Conservation (phyloP, 2,329 filamentous ascomycete genomes). For the Aspergillus spinulosporus region DNA sequence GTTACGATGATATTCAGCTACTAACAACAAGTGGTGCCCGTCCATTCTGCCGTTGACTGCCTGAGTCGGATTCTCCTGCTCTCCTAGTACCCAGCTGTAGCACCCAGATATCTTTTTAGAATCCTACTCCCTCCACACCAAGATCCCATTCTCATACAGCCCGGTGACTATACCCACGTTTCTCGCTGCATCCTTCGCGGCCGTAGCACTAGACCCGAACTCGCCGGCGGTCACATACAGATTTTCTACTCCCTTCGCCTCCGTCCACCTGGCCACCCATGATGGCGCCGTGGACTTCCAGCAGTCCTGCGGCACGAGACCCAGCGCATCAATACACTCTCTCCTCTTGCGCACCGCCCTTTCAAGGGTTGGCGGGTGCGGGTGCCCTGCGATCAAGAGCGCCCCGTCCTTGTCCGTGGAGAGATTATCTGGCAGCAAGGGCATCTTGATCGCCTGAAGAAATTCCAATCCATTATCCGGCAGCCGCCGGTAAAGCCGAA, state of each 20-base stretch:
- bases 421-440: slow-evolving; percentile 21
- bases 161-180: slow-evolving; percentile 19
- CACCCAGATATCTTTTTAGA: no score
- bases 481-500: not conserved
- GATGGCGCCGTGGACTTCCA: slow-evolving; percentile 9
- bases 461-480: not conserved
- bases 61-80: no score
- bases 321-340: slow-evolving; percentile 1
- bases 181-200: slow-evolving; percentile 14
- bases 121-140: slow-evolving; percentile 18
- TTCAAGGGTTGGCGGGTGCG: slow-evolving; percentile 14
- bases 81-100: no score
- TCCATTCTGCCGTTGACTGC: no score
- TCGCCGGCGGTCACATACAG: slow-evolving; percentile 12
- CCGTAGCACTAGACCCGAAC: slow-evolving; percentile 13
- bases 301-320: slow-evolving; percentile 1
- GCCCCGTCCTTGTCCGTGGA: slow-evolving; percentile 13
- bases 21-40: no score
- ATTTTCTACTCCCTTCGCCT: not conserved
- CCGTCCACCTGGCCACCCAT: slow-evolving; percentile 14
- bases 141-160: slow-evolving; percentile 19
- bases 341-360: slow-evolving; percentile 3
- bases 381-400: slow-evolving; percentile 20
- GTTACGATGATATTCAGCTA: no score
- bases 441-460: slow-evolving; percentile 5